A percentile compares a stretch with the other conserved stretches of the same genome.
These are phyloP conservation scores for Lunularia cruciata DNA, from an alignment of 225 moss, liverwort and hornwort genomes.

Conservation along the genomic window DNA sequence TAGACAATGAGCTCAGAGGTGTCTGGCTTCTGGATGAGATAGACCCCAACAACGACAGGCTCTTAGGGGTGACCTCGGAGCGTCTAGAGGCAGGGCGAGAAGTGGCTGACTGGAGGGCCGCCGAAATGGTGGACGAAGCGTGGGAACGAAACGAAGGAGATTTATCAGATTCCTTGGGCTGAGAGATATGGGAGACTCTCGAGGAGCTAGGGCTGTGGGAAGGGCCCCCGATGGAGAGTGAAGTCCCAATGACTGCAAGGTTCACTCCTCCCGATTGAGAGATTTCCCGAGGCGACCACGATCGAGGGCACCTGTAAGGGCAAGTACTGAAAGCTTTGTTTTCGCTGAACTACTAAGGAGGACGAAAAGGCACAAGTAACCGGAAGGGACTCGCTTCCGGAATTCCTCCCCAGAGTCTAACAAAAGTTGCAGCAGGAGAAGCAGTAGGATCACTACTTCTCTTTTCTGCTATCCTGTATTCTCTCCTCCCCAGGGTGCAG, in stretches of 20 bases:
- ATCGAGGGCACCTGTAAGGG: conserved; percentile 10
- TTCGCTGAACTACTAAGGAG: not conserved
- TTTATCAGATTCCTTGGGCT: not conserved
- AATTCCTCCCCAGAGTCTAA: not conserved
- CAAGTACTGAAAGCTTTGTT: not conserved
- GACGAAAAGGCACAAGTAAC: conserved; percentile 1
- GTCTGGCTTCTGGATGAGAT: not conserved
- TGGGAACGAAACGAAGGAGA: not conserved
- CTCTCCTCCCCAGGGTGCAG: not conserved
- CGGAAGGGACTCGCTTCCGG: not conserved
- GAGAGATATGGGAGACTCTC: not conserved
- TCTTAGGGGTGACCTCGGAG: not conserved
- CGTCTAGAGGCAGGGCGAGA: not conserved
- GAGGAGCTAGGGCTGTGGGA: conserved; percentile 7
- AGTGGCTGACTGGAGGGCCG: not conserved
- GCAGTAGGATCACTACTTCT: conserved; percentile 9
- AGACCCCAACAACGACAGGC: not conserved
- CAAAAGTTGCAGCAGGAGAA: not conserved
- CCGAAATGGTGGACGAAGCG: not conserved
- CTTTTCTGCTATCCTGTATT: conserved; percentile 12
- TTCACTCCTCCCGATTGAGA: not conserved
- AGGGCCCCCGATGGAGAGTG: not conserved
- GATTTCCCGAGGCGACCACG: not conserved
- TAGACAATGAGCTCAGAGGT: conserved; percentile 2
- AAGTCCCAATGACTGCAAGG: not conserved